Percentiles rank a stretch among this genome's conserved stretches.
phyloP scores from a whole-genome alignment of 495 filamentous ascomycete species.

The Xylaria telfairii region DNA sequence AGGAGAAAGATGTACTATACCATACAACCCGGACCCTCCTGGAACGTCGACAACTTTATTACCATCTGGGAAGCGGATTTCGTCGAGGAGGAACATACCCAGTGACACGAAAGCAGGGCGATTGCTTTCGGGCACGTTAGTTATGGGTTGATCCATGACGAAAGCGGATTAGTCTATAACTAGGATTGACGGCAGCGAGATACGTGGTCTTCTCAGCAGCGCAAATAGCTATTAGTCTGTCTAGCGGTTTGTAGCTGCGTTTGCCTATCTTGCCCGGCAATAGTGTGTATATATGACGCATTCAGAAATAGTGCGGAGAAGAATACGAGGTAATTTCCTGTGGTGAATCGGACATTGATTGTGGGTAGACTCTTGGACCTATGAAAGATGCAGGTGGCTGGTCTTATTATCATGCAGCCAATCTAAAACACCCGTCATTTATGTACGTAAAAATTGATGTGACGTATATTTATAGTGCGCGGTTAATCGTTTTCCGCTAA shows the following conservation, averaged over 20 bases:
- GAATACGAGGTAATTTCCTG: not conserved
- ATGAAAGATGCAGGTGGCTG: not conserved
- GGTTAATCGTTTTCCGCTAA: too few species aligned
- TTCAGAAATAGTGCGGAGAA: not conserved
- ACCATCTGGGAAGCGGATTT: conserved; percentile 37
- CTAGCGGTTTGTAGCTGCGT: not conserved
- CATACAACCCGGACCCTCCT: conserved; percentile 47
- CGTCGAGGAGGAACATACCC: conserved; percentile 47
- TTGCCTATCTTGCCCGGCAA: not conserved
- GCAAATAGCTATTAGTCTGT: not conserved
- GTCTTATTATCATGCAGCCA: not conserved
- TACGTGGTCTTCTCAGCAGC: not conserved
- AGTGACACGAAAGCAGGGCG: conserved; percentile 29
- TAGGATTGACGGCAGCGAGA: not conserved
- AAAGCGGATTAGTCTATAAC: not conserved
- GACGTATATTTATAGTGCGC: too few species aligned
- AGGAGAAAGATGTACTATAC: conserved; percentile 44
- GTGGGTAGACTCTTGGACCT: not conserved
- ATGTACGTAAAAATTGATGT: too few species aligned
- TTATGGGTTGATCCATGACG: not conserved
- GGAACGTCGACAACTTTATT: conserved; percentile 39
- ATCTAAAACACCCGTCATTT: not conserved
- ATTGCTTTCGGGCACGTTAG: not conserved
- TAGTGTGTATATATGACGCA: not conserved
- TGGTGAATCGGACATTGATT: not conserved